Evolutionary conservation across 768 basidiomycete species (phyloP).

Genomic region (Tylopilus rubrobrunneus): DNA sequence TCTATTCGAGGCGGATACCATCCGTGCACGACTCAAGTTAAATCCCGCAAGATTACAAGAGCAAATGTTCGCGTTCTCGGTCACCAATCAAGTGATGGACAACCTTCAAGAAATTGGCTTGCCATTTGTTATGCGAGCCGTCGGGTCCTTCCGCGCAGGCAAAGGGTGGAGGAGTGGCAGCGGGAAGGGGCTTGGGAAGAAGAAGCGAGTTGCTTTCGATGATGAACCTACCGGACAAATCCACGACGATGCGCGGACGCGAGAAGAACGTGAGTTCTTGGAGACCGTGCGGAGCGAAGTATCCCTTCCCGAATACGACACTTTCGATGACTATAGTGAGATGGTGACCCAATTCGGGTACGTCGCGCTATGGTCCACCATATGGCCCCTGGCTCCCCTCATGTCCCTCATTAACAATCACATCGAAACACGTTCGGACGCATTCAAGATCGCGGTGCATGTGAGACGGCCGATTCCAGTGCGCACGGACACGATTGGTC

Average conservation of each 20-base stretch:
- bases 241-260: conserved; percentile 31
- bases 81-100: conserved; percentile 83
- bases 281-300: conserved; percentile 75
- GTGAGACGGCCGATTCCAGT: conserved; percentile 77
- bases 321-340: conserved; percentile 89
- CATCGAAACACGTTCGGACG: conserved; percentile 88
- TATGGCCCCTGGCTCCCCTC: conserved; percentile 89
- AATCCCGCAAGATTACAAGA: conserved; percentile 71
- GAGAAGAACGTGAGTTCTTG: conserved; percentile 76
- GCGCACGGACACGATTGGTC: conserved; percentile 90
- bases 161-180: conserved; percentile 32
- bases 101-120: conserved; percentile 77
- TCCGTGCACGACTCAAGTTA: conserved; percentile 52
- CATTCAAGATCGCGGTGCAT: conserved; percentile 90
- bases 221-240: conserved; percentile 42
- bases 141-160: conserved; percentile 47
- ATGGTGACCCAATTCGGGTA: conserved; percentile 98
- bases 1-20: conserved; percentile 51
- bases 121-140: conserved; percentile 68
- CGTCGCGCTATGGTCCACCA: conserved; percentile 86
- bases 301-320: conserved; percentile 72
- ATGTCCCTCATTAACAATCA: conserved; percentile 92
- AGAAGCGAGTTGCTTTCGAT: conserved; percentile 72
- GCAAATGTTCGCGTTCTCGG: conserved; percentile 91
- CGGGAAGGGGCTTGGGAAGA: conserved; percentile 32